Conservation (phyloP, 1,284 basidiomycete genomes). For the Sporisorium sorghi region DNA sequence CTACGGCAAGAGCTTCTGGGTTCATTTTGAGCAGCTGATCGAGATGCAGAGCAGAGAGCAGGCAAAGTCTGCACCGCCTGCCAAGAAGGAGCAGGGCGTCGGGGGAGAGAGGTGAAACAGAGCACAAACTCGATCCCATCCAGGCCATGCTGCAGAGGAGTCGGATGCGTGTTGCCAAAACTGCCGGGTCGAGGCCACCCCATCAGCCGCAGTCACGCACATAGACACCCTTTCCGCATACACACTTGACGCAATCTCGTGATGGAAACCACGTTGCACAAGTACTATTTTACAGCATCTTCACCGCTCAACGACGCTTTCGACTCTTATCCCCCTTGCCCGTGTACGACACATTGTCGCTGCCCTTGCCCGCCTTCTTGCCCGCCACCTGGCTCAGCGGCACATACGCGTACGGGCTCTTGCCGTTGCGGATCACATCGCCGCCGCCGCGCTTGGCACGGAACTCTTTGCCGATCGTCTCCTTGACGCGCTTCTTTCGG, state of each 20-base stretch:
- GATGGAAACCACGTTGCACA: background rate
- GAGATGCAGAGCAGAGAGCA: background rate
- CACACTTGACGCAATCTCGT: background rate
- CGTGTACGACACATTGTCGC: slow-evolving; percentile 44
- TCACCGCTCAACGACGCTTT: slow-evolving; percentile 34
- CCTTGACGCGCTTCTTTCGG: slow-evolving; percentile 53
- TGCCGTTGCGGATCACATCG: slow-evolving; percentile 79
- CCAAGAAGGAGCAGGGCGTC: background rate
- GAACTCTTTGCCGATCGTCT: slow-evolving; percentile 64
- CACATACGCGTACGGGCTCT: slow-evolving; percentile 89
- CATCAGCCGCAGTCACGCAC: slow-evolving; percentile 16
- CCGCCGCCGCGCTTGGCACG: slow-evolving; percentile 60
- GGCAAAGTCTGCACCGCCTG: background rate
- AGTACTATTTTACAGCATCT: background rate
- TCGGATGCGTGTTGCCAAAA: slow-evolving; percentile 31
- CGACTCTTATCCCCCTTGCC: slow-evolving; percentile 50
- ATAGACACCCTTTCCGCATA: background rate
- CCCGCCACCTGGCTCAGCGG: slow-evolving; percentile 61
- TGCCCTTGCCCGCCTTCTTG: slow-evolving; percentile 52
- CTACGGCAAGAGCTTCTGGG: slow-evolving; percentile 94
- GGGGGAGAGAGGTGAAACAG: background rate
- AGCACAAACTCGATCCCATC: slow-evolving; percentile 16
- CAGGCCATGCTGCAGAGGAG: slow-evolving; percentile 45
- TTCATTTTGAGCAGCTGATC: slow-evolving; percentile 28
- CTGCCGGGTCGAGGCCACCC: slow-evolving; percentile 13